phyloP scores from a whole-genome alignment of 306 rosid genomes.

The Rubus idaeus region DNA sequence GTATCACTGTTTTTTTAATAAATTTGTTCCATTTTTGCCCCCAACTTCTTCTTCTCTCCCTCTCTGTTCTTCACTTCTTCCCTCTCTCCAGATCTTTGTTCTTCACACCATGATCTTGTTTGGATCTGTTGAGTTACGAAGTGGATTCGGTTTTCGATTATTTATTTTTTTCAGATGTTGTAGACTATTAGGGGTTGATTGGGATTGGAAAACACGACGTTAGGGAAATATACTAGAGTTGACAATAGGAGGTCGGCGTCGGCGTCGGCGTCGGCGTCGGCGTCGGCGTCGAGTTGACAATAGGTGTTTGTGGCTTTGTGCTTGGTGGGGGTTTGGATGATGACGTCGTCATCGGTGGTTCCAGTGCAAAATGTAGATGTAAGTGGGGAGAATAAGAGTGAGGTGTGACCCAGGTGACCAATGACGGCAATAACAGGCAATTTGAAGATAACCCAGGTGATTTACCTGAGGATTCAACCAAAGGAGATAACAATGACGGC shows the following conservation, averaged over 20 bases:
- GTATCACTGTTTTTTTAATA: too few species aligned
- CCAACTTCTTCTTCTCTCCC: too few species aligned
- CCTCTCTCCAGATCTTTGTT: too few species aligned
- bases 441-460: constrained; percentile 75
- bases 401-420: constrained; percentile 44
- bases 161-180: constrained; percentile 15
- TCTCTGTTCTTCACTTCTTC: too few species aligned
- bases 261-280: constrained; percentile 67
- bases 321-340: constrained; percentile 92
- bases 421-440: constrained; percentile 45
- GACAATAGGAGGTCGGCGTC: constrained; percentile 64
- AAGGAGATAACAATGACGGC: constrained; percentile 44
- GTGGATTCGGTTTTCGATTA: neutral
- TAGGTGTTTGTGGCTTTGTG: constrained; percentile 75
- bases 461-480: constrained; percentile 68
- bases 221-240: constrained; percentile 63
- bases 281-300: too few species aligned
- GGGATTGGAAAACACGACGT: constrained; percentile 53
- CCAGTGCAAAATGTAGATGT: constrained; percentile 71
- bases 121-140: constrained; percentile 9
- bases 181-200: constrained; percentile 25
- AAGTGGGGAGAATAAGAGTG: constrained; percentile 52
- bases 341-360: constrained; percentile 86
- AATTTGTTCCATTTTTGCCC: too few species aligned
- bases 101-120: neutral